phyloP scores from a whole-genome alignment of 306 rosid genomes.

The Rosa multiflora region DNA sequence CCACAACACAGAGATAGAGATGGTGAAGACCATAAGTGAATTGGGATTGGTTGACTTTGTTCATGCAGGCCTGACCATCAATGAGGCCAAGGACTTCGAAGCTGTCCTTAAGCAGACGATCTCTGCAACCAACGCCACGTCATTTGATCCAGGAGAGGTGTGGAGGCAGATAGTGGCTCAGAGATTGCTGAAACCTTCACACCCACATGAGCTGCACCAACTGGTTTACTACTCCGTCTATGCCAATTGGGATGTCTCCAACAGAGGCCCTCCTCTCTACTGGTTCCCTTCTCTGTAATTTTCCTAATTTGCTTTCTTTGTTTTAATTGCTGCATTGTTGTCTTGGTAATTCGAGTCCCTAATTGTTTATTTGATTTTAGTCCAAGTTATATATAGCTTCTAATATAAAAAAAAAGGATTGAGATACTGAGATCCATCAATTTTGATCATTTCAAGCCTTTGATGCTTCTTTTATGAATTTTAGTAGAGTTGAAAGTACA shows the following conservation, averaged over 20 bases:
- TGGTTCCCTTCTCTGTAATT: constrained; percentile 82
- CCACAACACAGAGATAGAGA: background rate
- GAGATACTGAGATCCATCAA: background rate
- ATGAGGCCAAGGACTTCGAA: constrained; percentile 47
- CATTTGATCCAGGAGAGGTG: constrained; percentile 31
- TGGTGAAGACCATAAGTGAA: constrained; percentile 46
- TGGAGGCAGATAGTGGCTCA: constrained; percentile 61
- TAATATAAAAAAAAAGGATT: background rate
- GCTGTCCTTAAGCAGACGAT: constrained; percentile 22
- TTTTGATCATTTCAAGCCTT: background rate
- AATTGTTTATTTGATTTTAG: background rate
- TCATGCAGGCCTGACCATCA: constrained; percentile 42
- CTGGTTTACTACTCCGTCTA: constrained; percentile 56
- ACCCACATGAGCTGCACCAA: constrained; percentile 57
- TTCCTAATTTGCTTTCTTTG: background rate
- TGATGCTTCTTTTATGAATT: background rate
- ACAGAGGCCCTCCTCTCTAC: constrained; percentile 55
- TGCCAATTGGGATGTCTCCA: constrained; percentile 37
- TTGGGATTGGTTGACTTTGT: constrained; percentile 49
- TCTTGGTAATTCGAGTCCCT: background rate
- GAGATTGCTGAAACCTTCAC: constrained; percentile 19
- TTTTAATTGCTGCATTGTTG: background rate
- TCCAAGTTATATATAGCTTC: background rate
- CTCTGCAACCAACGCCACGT: constrained; percentile 16
- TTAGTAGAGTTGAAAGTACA: background rate